phyloP scores from a whole-genome alignment of 192 early-diverging fungal species.

The Podila clonocystis region DNA sequence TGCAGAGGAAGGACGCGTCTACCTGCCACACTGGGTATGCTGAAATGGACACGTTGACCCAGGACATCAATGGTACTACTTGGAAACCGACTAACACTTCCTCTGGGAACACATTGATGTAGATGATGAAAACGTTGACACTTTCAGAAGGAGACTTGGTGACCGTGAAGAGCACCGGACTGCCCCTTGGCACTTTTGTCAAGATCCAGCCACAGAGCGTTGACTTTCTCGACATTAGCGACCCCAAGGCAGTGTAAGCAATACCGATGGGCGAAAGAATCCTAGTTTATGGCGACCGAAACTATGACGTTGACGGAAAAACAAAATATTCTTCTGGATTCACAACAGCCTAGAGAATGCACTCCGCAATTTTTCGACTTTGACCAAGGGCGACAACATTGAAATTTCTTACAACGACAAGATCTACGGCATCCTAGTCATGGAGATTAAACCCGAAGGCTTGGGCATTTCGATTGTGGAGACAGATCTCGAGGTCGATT shows the following conservation, averaged over 20 bases:
- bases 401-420: conserved; percentile 92
- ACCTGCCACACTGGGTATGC: conserved; percentile 94
- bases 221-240: conserved; percentile 96
- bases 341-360: conserved; percentile 85
- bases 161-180: conserved; percentile 77
- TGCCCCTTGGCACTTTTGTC: conserved; percentile 89
- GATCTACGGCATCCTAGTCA: conserved; percentile 88
- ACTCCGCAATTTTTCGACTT: conserved; percentile 88
- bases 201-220: conserved; percentile 97
- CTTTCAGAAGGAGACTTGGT: conserved; percentile 82
- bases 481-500: conserved; percentile 98
- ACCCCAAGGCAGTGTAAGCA: conserved; percentile 92
- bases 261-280: conserved; percentile 14
- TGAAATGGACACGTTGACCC: conserved; percentile 19
- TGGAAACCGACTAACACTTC: not conserved
- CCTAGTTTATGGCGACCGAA: conserved; percentile 82
- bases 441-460: conserved; percentile 85
- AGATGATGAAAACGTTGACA: conserved; percentile 94
- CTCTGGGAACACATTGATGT: not conserved
- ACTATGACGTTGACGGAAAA: conserved; percentile 67
- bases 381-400: conserved; percentile 93
- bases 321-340: not conserved
- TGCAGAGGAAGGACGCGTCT: conserved; percentile 95
- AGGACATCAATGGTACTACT: not conserved
- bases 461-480: conserved; percentile 94